Conservation (phyloP, 139 green algal species). For the Parachlorella kessleri region DNA sequence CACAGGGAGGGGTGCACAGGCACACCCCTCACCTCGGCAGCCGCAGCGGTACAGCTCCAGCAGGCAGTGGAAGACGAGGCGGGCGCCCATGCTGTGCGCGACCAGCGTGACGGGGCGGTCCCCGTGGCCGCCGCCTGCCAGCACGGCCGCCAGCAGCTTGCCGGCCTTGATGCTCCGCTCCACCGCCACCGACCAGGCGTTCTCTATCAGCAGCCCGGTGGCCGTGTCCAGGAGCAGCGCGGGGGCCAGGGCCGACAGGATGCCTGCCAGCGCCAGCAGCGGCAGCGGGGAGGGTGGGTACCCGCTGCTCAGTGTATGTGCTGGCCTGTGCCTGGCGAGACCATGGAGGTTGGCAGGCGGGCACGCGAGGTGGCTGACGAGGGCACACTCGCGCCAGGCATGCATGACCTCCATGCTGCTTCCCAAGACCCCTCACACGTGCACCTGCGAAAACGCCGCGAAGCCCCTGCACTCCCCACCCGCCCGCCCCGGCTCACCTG, state of each 20-base stretch:
- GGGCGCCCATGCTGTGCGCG: conserved; percentile 58
- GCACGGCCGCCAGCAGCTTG: conserved; percentile 66
- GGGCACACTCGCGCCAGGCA: no score
- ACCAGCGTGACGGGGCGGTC: conserved; percentile 58
- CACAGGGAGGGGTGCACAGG: neutral
- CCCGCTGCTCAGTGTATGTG: no score
- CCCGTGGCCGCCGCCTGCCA: conserved; percentile 62
- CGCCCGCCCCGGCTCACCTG: conserved; percentile 17
- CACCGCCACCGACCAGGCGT: conserved; percentile 55
- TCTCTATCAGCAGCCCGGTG: conserved; percentile 50
- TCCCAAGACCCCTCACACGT: no score
- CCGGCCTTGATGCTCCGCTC: conserved; percentile 62
- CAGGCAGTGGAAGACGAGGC: conserved; percentile 80
- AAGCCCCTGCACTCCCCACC: no score
- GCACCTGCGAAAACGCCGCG: no score
- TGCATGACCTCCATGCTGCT: no score
- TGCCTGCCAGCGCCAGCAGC: no score
- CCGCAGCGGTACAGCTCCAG: conserved; percentile 68
- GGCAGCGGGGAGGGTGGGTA: no score
- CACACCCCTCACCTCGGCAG: neutral
- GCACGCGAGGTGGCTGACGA: no score
- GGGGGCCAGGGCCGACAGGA: conserved; percentile 58
- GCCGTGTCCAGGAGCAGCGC: conserved; percentile 38
- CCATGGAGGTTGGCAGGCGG: no score
- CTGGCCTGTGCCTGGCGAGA: no score